phyloP scores from a whole-genome alignment of 2,329 filamentous ascomycete genomes.

The Exophiala alcalophila region DNA sequence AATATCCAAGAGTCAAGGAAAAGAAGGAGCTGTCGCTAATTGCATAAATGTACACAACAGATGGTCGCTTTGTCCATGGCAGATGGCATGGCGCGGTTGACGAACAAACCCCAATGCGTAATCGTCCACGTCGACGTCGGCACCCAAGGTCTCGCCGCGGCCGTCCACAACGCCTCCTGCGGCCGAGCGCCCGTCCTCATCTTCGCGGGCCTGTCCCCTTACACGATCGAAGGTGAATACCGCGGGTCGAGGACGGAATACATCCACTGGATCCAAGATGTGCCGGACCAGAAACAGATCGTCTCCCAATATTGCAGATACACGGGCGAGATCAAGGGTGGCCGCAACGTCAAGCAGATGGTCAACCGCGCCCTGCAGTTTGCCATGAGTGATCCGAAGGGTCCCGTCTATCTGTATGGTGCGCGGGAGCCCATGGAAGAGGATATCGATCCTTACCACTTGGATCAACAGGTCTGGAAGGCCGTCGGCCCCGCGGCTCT shows the following conservation, averaged over 20 bases:
- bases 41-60: constrained; percentile 48
- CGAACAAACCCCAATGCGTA: constrained; percentile 70
- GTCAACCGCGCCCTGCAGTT: constrained; percentile 82
- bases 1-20: neutral
- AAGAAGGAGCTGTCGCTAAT: neutral
- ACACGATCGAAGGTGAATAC: constrained; percentile 73
- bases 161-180: constrained; percentile 74
- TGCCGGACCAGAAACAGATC: constrained; percentile 77
- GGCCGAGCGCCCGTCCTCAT: constrained; percentile 73
- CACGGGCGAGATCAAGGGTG: constrained; percentile 76
- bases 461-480: constrained; percentile 69
- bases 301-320: constrained; percentile 84
- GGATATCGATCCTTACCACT: constrained; percentile 68
- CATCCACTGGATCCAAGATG: constrained; percentile 84
- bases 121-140: constrained; percentile 80
- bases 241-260: constrained; percentile 76
- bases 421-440: constrained; percentile 82
- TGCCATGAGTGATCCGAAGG: constrained; percentile 70
- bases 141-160: constrained; percentile 73
- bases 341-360: constrained; percentile 83
- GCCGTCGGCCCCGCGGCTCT: constrained; percentile 66
- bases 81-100: constrained; percentile 73
- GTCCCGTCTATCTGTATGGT: constrained; percentile 75
- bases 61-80: constrained; percentile 86
- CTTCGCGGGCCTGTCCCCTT: constrained; percentile 74